Evolutionary conservation across 345 rosid species (phyloP).

Genomic region (Erodium maritimum): DNA sequence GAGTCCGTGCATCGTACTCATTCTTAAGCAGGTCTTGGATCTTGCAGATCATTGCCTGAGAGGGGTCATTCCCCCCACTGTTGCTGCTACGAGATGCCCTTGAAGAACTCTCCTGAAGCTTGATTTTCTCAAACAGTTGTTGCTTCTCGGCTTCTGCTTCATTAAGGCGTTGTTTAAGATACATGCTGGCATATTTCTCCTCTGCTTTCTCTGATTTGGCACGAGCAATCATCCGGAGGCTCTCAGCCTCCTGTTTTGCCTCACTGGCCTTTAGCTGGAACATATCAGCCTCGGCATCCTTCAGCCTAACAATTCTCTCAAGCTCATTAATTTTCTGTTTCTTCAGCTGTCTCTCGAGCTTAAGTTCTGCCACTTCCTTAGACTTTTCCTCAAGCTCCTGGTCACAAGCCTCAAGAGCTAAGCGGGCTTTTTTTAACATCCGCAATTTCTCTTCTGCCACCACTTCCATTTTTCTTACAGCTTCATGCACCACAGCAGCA

Average conservation of each 20-base stretch:
- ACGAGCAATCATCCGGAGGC: constrained; percentile 73
- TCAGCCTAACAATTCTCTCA: constrained; percentile 85
- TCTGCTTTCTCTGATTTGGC: constrained; percentile 86
- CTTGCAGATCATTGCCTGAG: constrained; percentile 51
- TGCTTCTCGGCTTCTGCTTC: constrained; percentile 98
- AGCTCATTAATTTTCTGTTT: constrained; percentile 76
- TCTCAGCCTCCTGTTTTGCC: constrained; percentile 82
- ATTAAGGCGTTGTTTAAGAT: constrained; percentile 71
- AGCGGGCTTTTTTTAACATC: constrained; percentile 80
- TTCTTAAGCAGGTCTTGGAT: constrained; percentile 51
- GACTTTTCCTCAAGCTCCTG: constrained; percentile 89
- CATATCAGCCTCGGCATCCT: constrained; percentile 96
- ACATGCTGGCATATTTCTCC: constrained; percentile 84
- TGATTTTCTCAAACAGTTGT: constrained; percentile 78
- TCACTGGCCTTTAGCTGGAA: constrained; percentile 91
- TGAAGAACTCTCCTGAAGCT: constrained; percentile 64
- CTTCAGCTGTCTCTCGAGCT: constrained; percentile 67
- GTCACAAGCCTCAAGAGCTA: constrained; percentile 70
- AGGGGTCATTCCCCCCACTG: constrained; percentile 54
- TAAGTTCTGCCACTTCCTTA: constrained; percentile 64
- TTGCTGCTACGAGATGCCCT: constrained; percentile 29
- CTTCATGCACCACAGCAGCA: constrained; percentile 89
- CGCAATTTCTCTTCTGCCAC: constrained; percentile 90
- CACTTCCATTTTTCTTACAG: constrained; percentile 92
- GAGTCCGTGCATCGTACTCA: constrained; percentile 29